phyloP scores from a whole-genome alignment of 148 eudicot genomes.

The Amaranthus palmeri region DNA sequence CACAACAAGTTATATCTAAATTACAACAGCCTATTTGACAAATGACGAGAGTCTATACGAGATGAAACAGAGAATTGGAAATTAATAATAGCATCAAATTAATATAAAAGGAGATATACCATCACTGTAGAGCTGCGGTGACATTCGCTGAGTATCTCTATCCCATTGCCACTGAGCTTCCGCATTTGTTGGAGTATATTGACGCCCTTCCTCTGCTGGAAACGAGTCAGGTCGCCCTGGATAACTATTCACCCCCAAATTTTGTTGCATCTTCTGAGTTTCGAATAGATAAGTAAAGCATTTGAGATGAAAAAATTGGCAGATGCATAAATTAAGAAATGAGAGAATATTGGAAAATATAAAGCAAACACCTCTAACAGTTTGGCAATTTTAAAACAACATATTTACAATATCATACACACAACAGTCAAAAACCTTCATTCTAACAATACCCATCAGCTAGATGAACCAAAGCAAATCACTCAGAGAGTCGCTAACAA shows the following conservation, averaged over 20 bases:
- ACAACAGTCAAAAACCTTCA: no score
- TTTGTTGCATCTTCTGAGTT: conserved; percentile 31
- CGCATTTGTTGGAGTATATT: conserved; percentile 22
- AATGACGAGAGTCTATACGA: no score
- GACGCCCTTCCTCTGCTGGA: conserved; percentile 28
- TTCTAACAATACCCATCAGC: no score
- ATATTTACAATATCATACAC: no score
- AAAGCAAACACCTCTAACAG: background rate
- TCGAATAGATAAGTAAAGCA: conserved; percentile 28
- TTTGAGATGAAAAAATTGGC: conserved; percentile 16
- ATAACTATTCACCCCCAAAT: conserved; percentile 19
- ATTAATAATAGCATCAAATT: background rate
- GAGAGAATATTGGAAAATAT: background rate
- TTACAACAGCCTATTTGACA: no score
- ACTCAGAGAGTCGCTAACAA: no score
- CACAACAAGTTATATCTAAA: no score
- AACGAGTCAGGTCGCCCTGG: conserved; percentile 27
- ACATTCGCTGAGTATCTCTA: conserved; percentile 39
- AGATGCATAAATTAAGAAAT: background rate
- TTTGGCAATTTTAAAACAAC: no score
- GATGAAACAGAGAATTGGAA: no score
- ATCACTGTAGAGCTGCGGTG: conserved; percentile 33
- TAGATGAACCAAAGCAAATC: no score
- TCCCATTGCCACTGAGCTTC: conserved; percentile 44
- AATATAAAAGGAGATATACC: conserved; percentile 18